Conservation (phyloP, 306 rosid species). For the Gillenia trifoliata region DNA sequence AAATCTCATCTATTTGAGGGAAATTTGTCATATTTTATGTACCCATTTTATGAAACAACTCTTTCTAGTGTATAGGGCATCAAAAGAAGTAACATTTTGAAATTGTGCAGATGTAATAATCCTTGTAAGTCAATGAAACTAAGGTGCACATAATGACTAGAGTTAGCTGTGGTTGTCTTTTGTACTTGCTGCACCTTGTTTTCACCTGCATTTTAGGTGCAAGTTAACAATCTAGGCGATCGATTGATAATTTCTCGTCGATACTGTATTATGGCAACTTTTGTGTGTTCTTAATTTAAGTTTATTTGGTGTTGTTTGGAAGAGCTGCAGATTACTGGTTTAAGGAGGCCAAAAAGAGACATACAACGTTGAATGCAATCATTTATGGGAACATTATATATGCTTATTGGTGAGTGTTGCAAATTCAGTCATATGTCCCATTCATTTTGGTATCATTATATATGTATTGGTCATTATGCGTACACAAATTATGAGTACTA, state of each 20-base stretch:
- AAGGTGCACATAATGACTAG: neutral
- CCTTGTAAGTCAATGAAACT: neutral
- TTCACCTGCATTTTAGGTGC: conserved; percentile 2
- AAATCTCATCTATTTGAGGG: neutral
- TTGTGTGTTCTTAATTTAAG: conserved; percentile 35
- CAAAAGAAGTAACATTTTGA: neutral
- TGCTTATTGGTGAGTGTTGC: conserved; percentile 72
- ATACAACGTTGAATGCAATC: conserved; percentile 69
- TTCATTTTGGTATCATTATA: neutral
- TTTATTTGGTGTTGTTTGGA: conserved; percentile 48
- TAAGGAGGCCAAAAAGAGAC: conserved; percentile 76
- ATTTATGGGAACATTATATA: conserved; percentile 86
- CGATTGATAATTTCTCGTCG: conserved; percentile 14
- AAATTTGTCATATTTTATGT: neutral
- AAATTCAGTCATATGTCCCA: conserved; percentile 12
- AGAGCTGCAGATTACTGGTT: conserved; percentile 99
- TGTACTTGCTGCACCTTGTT: neutral
- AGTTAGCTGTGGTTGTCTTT: neutral
- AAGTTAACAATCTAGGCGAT: conserved; percentile 2
- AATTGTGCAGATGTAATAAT: neutral
- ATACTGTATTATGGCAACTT: conserved; percentile 3
- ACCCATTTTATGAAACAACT: neutral
- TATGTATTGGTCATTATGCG: conserved; percentile 9
- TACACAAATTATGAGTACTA: neutral
- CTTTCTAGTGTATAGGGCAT: neutral